Evolutionary conservation across 495 filamentous ascomycete species (phyloP).

Genomic region (Neurospora sp.): DNA sequence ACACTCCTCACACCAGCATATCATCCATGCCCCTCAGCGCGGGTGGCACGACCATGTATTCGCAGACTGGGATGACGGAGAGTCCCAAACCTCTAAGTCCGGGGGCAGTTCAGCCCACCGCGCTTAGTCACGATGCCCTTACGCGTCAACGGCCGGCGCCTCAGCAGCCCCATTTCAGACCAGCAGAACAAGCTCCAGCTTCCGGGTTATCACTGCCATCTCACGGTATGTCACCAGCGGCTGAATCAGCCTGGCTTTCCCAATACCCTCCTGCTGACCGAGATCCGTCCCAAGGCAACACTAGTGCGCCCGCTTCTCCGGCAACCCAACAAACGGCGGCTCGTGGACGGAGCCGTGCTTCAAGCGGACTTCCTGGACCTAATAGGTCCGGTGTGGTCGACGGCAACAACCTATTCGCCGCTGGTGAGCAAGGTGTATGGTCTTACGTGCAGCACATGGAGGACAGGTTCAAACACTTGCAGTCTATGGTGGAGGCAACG

Average conservation of each 20-base stretch:
- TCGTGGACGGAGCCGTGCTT: conserved; percentile 13
- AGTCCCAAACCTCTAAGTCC: conserved; percentile 83
- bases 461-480: conserved; percentile 31
- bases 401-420: conserved; percentile 34
- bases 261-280: conserved; percentile 41
- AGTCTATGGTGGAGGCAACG: conserved; percentile 18
- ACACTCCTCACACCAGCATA: conserved; percentile 38
- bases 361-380: conserved; percentile 15
- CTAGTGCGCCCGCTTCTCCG: conserved; percentile 16
- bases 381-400: conserved; percentile 20
- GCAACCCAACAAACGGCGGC: conserved; percentile 14
- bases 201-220: conserved; percentile 29
- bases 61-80: conserved; percentile 66
- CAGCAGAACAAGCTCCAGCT: conserved; percentile 10
- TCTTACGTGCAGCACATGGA: conserved; percentile 42
- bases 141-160: conserved; percentile 54
- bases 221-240: conserved; percentile 24
- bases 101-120: conserved; percentile 49
- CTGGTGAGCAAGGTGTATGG: conserved; percentile 34
- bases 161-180: conserved; percentile 53
- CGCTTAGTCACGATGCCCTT: conserved; percentile 45
- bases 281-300: conserved; percentile 33
- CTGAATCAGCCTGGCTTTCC: conserved; percentile 25
- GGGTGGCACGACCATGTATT: conserved; percentile 51
- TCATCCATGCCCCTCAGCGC: conserved; percentile 38